These are phyloP conservation scores for Plasmodium sp. DNA, from an alignment of 169 alveolate genomes.

Conservation along the genomic window DNA sequence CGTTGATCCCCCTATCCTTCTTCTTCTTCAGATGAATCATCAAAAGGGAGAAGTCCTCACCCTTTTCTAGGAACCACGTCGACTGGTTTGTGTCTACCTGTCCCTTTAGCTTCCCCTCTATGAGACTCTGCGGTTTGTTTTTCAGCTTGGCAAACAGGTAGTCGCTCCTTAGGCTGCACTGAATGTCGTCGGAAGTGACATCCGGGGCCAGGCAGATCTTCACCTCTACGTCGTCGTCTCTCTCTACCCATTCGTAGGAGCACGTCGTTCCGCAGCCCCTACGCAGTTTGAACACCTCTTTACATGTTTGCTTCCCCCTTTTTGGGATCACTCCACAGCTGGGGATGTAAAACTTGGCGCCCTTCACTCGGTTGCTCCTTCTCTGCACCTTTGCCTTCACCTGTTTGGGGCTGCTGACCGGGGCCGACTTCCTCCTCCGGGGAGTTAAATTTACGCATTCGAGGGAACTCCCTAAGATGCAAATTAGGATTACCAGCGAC, in stretches of 20 bases:
- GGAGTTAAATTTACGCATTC: background rate
- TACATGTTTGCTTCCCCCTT: background rate
- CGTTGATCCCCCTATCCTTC: slow-evolving; percentile 55
- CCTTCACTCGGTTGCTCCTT: background rate
- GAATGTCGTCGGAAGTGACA: slow-evolving; percentile 36
- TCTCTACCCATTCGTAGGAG: slow-evolving; percentile 66
- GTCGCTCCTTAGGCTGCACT: slow-evolving; percentile 22
- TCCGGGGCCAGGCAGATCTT: slow-evolving; percentile 43
- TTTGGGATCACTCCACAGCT: background rate
- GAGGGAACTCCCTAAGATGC: background rate
- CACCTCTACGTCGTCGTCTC: slow-evolving; percentile 46
- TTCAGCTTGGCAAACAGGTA: slow-evolving; percentile 49
- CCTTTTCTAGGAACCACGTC: slow-evolving; percentile 70
- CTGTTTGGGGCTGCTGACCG: background rate
- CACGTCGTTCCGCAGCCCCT: slow-evolving; percentile 60
- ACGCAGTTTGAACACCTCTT: background rate
- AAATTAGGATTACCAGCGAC: background rate
- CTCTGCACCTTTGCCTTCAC: background rate
- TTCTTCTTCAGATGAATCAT: slow-evolving; percentile 60
- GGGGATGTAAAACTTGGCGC: background rate
- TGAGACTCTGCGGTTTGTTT: slow-evolving; percentile 45
- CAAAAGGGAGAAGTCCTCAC: slow-evolving; percentile 3
- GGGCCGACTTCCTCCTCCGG: background rate
- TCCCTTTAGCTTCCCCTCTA: slow-evolving; percentile 71
- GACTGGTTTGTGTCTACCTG: slow-evolving; percentile 31